These are phyloP conservation scores for Penicillium janthinellum DNA, from an alignment of 2,329 filamentous ascomycete genomes.

Conservation along the genomic window DNA sequence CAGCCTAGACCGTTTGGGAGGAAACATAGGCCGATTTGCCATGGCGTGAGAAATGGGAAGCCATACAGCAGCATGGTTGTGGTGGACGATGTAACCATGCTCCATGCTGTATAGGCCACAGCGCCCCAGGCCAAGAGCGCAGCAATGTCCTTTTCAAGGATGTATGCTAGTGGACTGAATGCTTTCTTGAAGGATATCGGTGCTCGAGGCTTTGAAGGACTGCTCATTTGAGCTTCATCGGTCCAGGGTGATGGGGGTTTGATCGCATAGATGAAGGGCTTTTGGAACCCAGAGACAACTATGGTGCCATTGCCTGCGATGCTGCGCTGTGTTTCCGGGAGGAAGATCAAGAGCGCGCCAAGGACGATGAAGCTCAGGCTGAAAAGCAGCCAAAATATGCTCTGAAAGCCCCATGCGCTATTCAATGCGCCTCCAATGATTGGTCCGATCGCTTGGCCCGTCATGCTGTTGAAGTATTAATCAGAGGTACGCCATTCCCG, in stretches of 20 bases:
- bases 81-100: conserved; percentile 7
- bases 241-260: not conserved
- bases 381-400: conserved; percentile 4
- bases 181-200: not conserved
- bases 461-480: not conserved
- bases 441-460: conserved; percentile 2
- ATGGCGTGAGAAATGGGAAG: not conserved
- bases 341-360: conserved; percentile 1
- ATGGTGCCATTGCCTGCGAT: conserved; percentile 1
- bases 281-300: not conserved
- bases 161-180: not conserved
- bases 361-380: not conserved
- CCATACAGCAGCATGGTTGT: conserved; percentile 3
- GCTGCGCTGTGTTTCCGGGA: conserved; percentile 4
- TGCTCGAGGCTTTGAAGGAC: not conserved
- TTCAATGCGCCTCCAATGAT: conserved; percentile 2
- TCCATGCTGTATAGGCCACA: conserved; percentile 5
- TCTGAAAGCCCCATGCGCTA: conserved; percentile 1
- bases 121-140: conserved; percentile 2
- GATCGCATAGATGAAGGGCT: not conserved
- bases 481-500: not conserved
- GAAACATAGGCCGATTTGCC: conserved; percentile 5
- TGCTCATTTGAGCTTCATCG: not conserved
- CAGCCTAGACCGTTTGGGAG: conserved; percentile 3
- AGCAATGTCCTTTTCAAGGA: conserved; percentile 7